Evolutionary conservation across 192 early-diverging fungal genomes (phyloP).

Genomic region (Funneliformis mosseae): DNA sequence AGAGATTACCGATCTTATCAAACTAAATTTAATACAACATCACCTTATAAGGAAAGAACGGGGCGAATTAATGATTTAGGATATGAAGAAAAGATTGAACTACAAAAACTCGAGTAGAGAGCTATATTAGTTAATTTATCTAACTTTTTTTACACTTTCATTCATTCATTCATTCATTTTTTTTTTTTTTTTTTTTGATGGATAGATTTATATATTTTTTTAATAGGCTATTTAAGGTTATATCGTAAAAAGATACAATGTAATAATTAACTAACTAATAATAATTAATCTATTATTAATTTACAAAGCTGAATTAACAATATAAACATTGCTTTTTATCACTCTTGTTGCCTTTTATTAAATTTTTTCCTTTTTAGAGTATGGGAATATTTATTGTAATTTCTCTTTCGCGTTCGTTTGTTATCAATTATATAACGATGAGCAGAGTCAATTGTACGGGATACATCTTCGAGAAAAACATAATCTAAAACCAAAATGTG

Average conservation of each 20-base stretch:
- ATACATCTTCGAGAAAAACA: slow-evolving; percentile 21
- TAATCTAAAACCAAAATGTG: slow-evolving; percentile 15
- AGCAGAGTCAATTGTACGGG: neutral
- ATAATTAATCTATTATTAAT: neutral
- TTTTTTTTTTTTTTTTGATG: neutral
- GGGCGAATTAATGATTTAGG: slow-evolving; percentile 9
- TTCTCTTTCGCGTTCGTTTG: neutral
- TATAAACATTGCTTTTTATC: too few species aligned
- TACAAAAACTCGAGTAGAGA: neutral
- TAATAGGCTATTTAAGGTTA: neutral
- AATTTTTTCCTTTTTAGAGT: neutral
- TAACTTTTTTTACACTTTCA: neutral
- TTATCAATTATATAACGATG: slow-evolving; percentile 6
- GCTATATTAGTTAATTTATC: neutral
- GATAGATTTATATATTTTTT: neutral
- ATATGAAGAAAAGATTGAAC: slow-evolving; percentile 32
- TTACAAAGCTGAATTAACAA: neutral
- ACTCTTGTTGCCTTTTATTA: neutral
- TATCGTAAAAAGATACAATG: neutral
- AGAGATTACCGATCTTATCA: slow-evolving; percentile 15
- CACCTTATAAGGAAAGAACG: neutral
- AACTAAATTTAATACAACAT: neutral
- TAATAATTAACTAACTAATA: neutral
- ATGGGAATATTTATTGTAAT: neutral
- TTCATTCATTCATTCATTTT: neutral